A percentile compares a stretch with the other conserved stretches of the same genome.
phyloP scores from a whole-genome alignment of 768 basidiomycete species.

The Lyophyllum decastes region DNA sequence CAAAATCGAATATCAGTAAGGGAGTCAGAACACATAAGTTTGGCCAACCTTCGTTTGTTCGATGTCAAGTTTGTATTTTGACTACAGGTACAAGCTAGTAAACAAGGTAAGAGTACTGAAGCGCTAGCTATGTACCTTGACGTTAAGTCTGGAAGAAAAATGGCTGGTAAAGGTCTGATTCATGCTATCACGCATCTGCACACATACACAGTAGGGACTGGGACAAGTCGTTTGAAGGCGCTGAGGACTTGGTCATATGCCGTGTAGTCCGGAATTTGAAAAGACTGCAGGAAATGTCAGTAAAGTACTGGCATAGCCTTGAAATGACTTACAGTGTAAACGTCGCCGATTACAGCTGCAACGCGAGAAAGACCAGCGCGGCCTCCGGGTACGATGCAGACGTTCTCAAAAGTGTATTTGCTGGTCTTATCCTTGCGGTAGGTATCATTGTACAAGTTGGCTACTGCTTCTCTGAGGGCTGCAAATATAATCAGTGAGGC shows the following conservation, averaged over 20 bases:
- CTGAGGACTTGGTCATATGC: conserved; percentile 83
- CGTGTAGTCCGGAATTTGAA: conserved; percentile 92
- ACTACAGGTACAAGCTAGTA: conserved; percentile 29
- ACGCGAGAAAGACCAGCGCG: conserved; percentile 87
- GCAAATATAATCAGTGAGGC: conserved; percentile 1
- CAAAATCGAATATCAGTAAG: conserved; percentile 36
- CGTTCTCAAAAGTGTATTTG: conserved; percentile 90
- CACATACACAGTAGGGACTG: conserved; percentile 83
- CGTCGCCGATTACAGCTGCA: conserved; percentile 89
- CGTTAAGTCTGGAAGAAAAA: conserved; percentile 26
- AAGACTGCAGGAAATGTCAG: conserved; percentile 50
- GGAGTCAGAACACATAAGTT: conserved; percentile 5
- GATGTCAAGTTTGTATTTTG: conserved; percentile 77
- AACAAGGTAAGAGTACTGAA: not conserved
- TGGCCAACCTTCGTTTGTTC: conserved; percentile 67
- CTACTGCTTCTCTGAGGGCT: conserved; percentile 89
- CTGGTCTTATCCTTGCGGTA: conserved; percentile 82
- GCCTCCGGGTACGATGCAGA: conserved; percentile 94
- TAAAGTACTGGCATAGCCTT: not conserved
- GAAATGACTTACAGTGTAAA: conserved; percentile 64
- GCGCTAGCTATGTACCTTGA: conserved; percentile 26
- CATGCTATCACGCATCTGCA: conserved; percentile 4
- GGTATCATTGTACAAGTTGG: conserved; percentile 83
- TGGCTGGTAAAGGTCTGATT: conserved; percentile 21
- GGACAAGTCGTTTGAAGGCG: conserved; percentile 87